Evolutionary conservation across 805 yeast genomes (phyloP), one percentile per base, ranked within the genome.

Genomic region (Crinitomyces ghanaensis): DNA sequence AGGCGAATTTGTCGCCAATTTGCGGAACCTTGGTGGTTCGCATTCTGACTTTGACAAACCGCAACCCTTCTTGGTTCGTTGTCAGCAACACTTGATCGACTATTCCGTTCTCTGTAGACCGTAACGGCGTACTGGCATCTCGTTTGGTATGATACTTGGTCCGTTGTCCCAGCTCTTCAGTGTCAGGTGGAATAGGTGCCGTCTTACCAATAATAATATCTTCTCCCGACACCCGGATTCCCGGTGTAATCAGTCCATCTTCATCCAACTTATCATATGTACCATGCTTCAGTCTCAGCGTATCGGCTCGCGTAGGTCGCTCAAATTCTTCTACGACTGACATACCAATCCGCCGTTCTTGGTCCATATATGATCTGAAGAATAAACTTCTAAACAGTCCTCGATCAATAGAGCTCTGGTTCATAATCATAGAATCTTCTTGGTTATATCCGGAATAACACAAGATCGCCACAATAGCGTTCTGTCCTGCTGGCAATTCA

Each of bases 371-470:
- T 2, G 97, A 83, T 59, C 98, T 72, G 69, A 86, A 91, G 64
- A 88, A 91, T 54, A 91, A 68, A 7, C 96, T 85, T 62, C 99
- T 70, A 69, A 91, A 91, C 50, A 91, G 65, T 36, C 98, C 98
- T 53, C 97, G 70, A 60, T 91, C 98, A 54, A 91, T 91, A 23
- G 95, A 82, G 7, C 94, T 79, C 66, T 91, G 98, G 59, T 91
- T 91, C 98, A 91, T 91, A 65, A 91, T 91, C 91, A 91, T 84
- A 26, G 98, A 91, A 79, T 91, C 98, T 79, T 91, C 98, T 69
- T 91, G 98, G 61, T 91, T 91, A 62, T 91, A 91, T 54, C 98
- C 98, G 26, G 95, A 82, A 62, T 91, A 91, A 72, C 98, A 91
- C 28, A 93, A 74, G 68, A 91, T 91, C 19, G 98, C 98, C 30